These are phyloP conservation scores for Gracilaria gracilis DNA, from an alignment of 23 red algal species.

Conservation along the genomic window DNA sequence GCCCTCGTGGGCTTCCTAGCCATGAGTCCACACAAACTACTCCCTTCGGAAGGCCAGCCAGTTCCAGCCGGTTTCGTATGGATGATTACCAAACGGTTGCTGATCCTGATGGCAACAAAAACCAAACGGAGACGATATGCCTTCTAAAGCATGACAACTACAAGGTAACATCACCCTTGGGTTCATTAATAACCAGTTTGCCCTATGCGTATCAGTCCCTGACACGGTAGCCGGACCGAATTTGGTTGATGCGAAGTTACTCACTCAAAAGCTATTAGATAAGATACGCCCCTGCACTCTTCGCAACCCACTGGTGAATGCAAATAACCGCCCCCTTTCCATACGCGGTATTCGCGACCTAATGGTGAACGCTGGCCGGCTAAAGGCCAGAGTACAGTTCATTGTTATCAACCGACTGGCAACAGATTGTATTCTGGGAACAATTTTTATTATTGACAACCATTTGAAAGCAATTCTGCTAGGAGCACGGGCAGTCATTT, in stretches of 20 bases:
- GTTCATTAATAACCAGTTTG: background rate
- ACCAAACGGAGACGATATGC: no score
- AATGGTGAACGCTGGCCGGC: background rate
- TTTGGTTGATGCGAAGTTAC: background rate
- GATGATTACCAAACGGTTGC: background rate
- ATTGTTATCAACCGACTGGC: conserved; percentile 5
- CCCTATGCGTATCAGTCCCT: background rate
- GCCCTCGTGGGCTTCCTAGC: no score
- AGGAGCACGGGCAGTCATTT: background rate
- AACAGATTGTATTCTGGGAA: background rate
- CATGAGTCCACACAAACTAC: no score
- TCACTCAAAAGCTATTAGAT: background rate
- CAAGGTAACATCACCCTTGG: conserved; percentile 28
- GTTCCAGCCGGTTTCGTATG: background rate
- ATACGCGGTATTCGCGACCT: background rate
- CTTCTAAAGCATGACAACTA: background rate
- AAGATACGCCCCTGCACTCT: background rate
- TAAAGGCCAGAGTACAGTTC: background rate
- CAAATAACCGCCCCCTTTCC: background rate
- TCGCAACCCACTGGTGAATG: background rate
- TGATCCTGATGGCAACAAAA: background rate
- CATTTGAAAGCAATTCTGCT: conserved; percentile 3
- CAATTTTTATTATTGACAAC: conserved; percentile 18
- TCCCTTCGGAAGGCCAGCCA: background rate
- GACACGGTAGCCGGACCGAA: conserved; percentile 34